Percentiles rank a stretch among this genome's conserved stretches.
Conservation (phyloP, 2,329 filamentous ascomycete genomes). For the Alternaria sp. region DNA sequence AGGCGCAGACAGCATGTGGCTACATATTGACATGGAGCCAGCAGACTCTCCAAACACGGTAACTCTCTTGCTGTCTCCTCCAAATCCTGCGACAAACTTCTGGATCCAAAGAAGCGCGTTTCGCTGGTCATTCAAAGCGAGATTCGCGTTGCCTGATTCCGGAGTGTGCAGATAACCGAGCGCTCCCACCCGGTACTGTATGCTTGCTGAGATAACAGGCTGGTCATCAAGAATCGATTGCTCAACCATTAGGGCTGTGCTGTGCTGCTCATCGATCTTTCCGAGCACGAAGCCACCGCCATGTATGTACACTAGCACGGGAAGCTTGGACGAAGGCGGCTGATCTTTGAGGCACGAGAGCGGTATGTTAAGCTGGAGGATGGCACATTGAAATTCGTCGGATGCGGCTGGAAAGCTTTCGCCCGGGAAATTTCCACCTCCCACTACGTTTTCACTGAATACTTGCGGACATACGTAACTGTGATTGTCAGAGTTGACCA, state of each 20-base stretch:
- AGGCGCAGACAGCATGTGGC: conserved; percentile 30
- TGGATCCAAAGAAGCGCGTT: conserved; percentile 50
- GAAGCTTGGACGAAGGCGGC: conserved; percentile 41
- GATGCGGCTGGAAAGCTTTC: conserved; percentile 9
- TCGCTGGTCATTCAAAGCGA: conserved; percentile 40
- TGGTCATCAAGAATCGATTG: conserved; percentile 31
- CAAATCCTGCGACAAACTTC: conserved; percentile 46
- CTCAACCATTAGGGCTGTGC: conserved; percentile 30
- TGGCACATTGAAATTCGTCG: conserved; percentile 29
- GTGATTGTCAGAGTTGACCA: neutral
- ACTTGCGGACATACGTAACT: conserved; percentile 33
- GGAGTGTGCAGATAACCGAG: conserved; percentile 52
- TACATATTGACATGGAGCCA: conserved; percentile 48
- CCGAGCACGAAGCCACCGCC: conserved; percentile 60
- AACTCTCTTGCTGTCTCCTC: conserved; percentile 41
- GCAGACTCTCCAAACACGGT: conserved; percentile 57
- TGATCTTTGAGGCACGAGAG: conserved; percentile 16
- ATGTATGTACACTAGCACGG: conserved; percentile 62
- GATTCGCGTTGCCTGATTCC: conserved; percentile 42
- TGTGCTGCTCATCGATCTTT: conserved; percentile 35
- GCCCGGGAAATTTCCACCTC: conserved; percentile 25
- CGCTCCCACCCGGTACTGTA: conserved; percentile 41
- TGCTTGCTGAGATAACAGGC: conserved; percentile 25
- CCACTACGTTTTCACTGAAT: conserved; percentile 5
- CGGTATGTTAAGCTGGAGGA: conserved; percentile 36